A percentile compares a stretch with the other conserved stretches of the same genome.
phyloP scores from a whole-genome alignment of 2,329 filamentous ascomycete genomes.

The Ascochyta koolunga region DNA sequence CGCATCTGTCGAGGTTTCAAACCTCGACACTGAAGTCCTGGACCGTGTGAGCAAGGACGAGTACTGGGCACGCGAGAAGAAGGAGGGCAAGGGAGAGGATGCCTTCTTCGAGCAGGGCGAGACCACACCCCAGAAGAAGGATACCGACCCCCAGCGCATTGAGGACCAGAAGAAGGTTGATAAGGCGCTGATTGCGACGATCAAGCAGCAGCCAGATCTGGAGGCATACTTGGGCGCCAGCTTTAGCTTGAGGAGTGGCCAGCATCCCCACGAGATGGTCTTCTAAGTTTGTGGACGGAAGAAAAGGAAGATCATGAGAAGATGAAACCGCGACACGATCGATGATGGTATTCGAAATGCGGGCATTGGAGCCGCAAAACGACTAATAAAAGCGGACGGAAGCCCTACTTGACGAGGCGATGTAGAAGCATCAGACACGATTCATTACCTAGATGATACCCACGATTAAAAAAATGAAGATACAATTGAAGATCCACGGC shows the following conservation, averaged over 20 bases:
- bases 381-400: constrained; percentile 11
- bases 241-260: constrained; percentile 97
- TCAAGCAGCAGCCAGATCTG: constrained; percentile 97
- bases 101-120: constrained; percentile 98
- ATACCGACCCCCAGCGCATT: constrained; percentile 85
- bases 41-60: constrained; percentile 80
- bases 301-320: neutral
- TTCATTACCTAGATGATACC: constrained; percentile 23
- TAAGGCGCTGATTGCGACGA: constrained; percentile 87
- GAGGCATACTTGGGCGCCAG: constrained; percentile 88
- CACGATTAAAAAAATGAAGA: constrained; percentile 16
- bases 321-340: constrained; percentile 6
- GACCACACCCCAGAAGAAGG: constrained; percentile 87
- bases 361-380: constrained; percentile 9
- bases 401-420: constrained; percentile 11
- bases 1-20: constrained; percentile 79
- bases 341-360: constrained; percentile 16
- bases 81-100: constrained; percentile 90
- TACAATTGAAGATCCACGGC: constrained; percentile 2
- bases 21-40: constrained; percentile 72
- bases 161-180: constrained; percentile 98
- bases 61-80: constrained; percentile 97
- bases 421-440: constrained; percentile 11
- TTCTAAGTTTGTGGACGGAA: constrained; percentile 62
- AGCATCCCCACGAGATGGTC: constrained; percentile 99